Base-by-base conservation (phyloP, 2,329 filamentous ascomycete species). In the Zymoseptoria brevis region DNA sequence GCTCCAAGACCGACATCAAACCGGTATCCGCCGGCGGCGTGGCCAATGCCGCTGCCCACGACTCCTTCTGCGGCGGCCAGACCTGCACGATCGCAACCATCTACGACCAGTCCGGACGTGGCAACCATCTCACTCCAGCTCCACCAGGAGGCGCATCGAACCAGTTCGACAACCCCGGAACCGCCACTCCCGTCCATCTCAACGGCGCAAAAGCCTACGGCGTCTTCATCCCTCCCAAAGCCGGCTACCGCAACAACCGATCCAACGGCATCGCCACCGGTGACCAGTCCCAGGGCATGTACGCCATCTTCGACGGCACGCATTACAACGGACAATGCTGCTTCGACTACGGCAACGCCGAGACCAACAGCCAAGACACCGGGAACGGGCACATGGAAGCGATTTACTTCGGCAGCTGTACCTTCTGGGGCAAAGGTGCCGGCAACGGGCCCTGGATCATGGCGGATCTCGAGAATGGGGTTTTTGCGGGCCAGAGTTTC, bases 371-470 rank as follows among this genome's bases (percentile, higher is more conserved):
- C 51, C 57, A 57, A 0, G 75, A 76, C 55, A 80, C 83, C 0
- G 85, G 85, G 2, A 79, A 81, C 56, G 85, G 82, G 16, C 84
- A 87, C 66, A 88, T 88, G 85, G 85, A 88, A 68, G 82, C 85
- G 57, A 82, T 87, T 59, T 87, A 87, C 77, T 87, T 78, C 65
- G 85, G 85, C 0, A 73, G 75, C 68, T 79, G 67, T 69, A 83
- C 75, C 0, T 60, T 60, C 63, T 86, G 82, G 81, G 84, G 84
- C 19, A 72, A 70, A 7, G 85, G 85, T 8, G 58, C 80, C 3
- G 84, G 84, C 51, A 77, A 65, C 50, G 84, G 85, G 0, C 85
- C 85, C 0, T 87, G 85, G 85, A 69, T 87, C 64, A 87, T 87
- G 83, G 85, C 84, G 0, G 85, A 88, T 71, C 78, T 88, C 0